Base-by-base conservation (phyloP, 2,329 filamentous ascomycete species). In the Penicillium capsulatum region DNA sequence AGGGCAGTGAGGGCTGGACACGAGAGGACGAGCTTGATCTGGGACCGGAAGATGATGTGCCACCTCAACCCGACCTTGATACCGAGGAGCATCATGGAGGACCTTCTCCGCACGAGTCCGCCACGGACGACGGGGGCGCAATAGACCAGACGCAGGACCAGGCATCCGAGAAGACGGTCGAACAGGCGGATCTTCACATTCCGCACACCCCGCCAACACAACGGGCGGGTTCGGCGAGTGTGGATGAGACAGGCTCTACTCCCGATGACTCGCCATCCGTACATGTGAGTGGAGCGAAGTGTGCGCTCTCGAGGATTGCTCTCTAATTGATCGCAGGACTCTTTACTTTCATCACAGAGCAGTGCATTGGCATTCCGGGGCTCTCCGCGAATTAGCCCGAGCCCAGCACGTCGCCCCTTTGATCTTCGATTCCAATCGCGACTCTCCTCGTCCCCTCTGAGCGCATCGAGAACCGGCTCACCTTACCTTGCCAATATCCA, bases 391-490 rank as follows among this genome's bases (percentile, higher is more conserved):
- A 66, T 84, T 49, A 88, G 84, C 53, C 83, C 87, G 10, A 86
- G 84, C 11, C 86, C 86, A 14, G 89, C 87, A 11, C 84, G 96
- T 55, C 81, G 91, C 58, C 91, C 92, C 3, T 98, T 98, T 64
- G 92, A 98, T 61, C 81, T 88, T 48, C 82, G 92, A 40, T 98
- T 98, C 66, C 89, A 94, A 61, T 91, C 91, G 11, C 83, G 90
- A 33, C 79, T 96, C 43, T 81, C 83, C 7, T 79, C 83, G 10
- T 78, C 76, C 3, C 73, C 75, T 7, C 63, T 73, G 2, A 64
- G 65, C 10, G 80, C 80, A 17, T 81, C 85, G 20, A 79, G 90
- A 41, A 75, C 84, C 5, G 74, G 77, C 2, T 95, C 90, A 1
- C 89, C 89, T 1, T 86, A 83, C 9, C 85, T 94, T 52, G 71